A percentile compares a stretch with the other conserved stretches of the same genome.
These are phyloP conservation scores for Xylaria sp. DNA, from an alignment of 2,329 filamentous ascomycete genomes.

Conservation along the genomic window DNA sequence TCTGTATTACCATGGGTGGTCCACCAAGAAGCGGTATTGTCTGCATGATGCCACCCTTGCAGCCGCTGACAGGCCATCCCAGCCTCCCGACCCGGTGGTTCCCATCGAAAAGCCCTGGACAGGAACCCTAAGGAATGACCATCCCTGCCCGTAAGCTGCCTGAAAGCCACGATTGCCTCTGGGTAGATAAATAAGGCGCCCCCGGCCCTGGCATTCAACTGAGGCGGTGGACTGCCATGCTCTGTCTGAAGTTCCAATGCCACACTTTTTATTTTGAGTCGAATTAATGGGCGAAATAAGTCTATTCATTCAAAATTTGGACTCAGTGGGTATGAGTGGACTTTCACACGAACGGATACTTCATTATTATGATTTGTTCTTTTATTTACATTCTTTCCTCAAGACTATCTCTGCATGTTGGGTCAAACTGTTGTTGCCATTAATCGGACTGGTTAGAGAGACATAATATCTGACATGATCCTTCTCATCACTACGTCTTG, in stretches of 20 bases:
- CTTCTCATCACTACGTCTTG: constrained; percentile 2
- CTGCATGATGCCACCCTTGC: constrained; percentile 38
- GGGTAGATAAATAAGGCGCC: constrained; percentile 26
- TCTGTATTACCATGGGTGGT: constrained; percentile 28
- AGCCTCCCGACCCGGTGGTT: constrained; percentile 37
- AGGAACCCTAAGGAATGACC: neutral
- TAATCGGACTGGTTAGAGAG: neutral
- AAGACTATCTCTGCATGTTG: neutral
- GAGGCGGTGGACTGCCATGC: neutral
- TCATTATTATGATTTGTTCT: neutral
- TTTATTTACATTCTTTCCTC: neutral
- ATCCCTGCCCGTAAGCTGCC: constrained; percentile 28
- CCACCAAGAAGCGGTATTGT: constrained; percentile 36
- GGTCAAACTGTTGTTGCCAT: constrained; percentile 8
- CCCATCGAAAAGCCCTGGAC: constrained; percentile 17
- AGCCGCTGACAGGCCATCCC: constrained; percentile 36
- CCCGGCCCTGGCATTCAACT: neutral
- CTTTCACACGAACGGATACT: neutral
- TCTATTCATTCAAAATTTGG: neutral
- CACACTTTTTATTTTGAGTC: neutral
- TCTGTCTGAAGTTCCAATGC: neutral
- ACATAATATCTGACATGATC: constrained; percentile 5
- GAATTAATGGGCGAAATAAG: neutral
- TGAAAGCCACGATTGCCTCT: neutral
- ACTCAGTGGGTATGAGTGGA: neutral